phyloP scores from a whole-genome alignment of 331 rosid genomes.

The Acacia pycnantha region DNA sequence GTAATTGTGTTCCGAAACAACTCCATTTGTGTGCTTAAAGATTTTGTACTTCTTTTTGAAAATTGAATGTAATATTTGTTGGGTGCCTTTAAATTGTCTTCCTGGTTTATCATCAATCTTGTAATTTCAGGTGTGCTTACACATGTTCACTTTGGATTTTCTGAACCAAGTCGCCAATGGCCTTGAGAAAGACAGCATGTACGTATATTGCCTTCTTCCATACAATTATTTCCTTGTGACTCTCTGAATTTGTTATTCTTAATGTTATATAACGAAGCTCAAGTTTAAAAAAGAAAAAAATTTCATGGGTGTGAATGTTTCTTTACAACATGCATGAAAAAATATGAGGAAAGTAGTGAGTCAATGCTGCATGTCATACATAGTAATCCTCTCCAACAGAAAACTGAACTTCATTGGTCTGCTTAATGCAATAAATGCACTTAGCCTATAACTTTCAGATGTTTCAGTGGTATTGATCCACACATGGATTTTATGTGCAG shows the following conservation, averaged over 20 bases:
- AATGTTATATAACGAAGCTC: conserved; percentile 19
- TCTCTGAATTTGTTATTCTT: conserved; percentile 12
- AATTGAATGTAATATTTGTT: conserved; percentile 10
- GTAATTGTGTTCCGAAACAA: conserved; percentile 1
- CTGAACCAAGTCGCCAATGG: conserved; percentile 97
- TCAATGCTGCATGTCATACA: background rate
- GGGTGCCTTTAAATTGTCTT: conserved; percentile 15
- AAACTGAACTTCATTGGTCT: background rate
- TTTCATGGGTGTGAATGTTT: background rate
- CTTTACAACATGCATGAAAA: background rate
- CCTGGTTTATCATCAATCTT: conserved; percentile 25
- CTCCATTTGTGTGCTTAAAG: background rate
- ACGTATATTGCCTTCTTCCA: conserved; percentile 33
- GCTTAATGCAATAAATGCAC: background rate
- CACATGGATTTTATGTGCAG: conserved; percentile 45
- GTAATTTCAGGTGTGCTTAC: conserved; percentile 85
- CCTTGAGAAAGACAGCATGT: conserved; percentile 98
- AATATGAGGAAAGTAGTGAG: background rate
- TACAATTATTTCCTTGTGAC: conserved; percentile 2
- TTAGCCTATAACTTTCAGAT: background rate
- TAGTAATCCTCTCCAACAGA: background rate
- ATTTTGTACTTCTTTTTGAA: background rate
- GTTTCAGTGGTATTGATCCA: conserved; percentile 27
- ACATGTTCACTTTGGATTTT: conserved; percentile 97
- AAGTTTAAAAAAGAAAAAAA: background rate